Evolutionary conservation across 2,329 filamentous ascomycete species (phyloP), one percentile per base, ranked within the genome.

Genomic region (Fusarium sp.): DNA sequence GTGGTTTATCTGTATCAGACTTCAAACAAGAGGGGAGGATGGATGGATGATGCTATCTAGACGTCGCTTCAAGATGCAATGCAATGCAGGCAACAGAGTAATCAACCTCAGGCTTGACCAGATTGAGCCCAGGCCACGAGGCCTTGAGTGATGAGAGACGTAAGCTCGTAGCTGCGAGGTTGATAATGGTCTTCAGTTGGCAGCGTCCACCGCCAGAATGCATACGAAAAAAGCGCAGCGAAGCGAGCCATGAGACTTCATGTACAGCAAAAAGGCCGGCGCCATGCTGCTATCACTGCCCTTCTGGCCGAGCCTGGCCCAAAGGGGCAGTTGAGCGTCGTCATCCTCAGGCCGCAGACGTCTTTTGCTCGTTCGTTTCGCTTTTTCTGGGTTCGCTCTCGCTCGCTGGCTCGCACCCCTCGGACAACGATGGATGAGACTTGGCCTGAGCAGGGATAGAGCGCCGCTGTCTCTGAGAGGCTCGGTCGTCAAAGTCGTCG

Each of bases 261-360:
- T 36, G 24, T 17, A n/a, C 22, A 40, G n/a, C 57, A 26, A 50
- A 49, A 24, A 20, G 17, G 26, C 34, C 48, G 48, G 58, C 57
- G 49, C 56, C 51, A 55, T 63, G 64, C 54, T 64, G 53, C 71
- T 58, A 71, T 63, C 66, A 63, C 67, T 70, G 63, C 65, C 65
- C 58, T 58, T 64, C 43, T 61, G 67, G 62, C 55, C 44, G 44
- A 67, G 36, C 51, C 40, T 65, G 63, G 56, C 72, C 68, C 53
- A 72, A 75, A 74, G 40, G 58, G 72, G 73, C 52, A 71, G 64
- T 62, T 65, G 62, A 70, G 74, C 75, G 75, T 77, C 75, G 75
- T 77, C 75, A 77, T 75, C 74, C 73, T 69, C 63, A 75, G 71
- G 71, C 74, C 72, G 73, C 73, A 75, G 72, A 49, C 62, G 13